Base-by-base conservation (phyloP, 495 filamentous ascomycete species). In the Chaetomium cochliodes region DNA sequence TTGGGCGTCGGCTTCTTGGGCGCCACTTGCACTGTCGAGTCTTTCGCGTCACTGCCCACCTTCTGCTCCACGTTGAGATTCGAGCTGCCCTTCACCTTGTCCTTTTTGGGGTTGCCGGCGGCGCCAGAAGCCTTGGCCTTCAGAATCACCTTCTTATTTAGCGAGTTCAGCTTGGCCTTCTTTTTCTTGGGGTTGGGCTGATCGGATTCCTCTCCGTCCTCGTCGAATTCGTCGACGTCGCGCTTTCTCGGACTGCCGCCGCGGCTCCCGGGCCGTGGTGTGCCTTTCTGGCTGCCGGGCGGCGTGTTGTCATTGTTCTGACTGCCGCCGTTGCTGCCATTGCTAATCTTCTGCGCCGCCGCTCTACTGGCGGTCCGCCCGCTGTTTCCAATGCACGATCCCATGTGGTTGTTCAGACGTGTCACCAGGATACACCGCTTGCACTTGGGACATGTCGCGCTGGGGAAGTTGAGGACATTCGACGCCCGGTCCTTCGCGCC, bases 331-430 rank as follows among this genome's bases (percentile, higher is more conserved):
- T 81, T 79, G 69, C 73, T 79, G 16, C 72, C 75, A 60, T 83
- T 83, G 68, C 78, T 80, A 42, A 86, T 83, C 73, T 84, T 85
- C 60, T 81, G 78, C 18, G 80, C 76, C 11, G 83, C 83, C 16
- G 81, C 79, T 59, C 88, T 81, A 63, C 87, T 88, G 20, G 84
- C 85, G 69, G 84, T 85, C 23, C 91, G 81, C 18, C 90, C 89
- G 53, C 84, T 86, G 46, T 92, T 86, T 33, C 90, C 90, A 69
- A 94, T 86, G 72, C 90, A 93, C 55, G 90, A 87, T 46, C 90
- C 88, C 77, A 94, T 81, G 76, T 94, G 91, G 70, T 91, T 88
- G 69, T 91, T 92, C 46, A 83, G 69, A 13, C 80, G 76, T 53
- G 80, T 80, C 50, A 83, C 80, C 55, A 83, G 71, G 61, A 83